Conservation (phyloP, 306 rosid species). For the Castanea sativa region DNA sequence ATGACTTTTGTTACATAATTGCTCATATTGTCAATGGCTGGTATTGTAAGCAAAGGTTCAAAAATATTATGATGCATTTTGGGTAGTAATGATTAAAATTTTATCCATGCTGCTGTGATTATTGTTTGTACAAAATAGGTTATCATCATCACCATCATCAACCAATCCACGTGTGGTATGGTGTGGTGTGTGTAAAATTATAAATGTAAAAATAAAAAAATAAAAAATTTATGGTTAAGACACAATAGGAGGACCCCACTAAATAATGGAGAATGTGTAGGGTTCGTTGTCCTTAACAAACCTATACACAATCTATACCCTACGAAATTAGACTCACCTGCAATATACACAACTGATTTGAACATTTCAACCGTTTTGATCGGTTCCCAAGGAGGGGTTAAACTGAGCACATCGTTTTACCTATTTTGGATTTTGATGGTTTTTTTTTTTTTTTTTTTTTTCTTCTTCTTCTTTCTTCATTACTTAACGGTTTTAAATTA, state of each 20-base stretch:
- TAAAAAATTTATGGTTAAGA: too few species aligned
- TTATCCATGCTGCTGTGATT: constrained; percentile 24
- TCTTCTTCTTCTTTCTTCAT: too few species aligned
- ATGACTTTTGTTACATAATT: neutral
- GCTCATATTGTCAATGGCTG: neutral
- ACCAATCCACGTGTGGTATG: constrained; percentile 23
- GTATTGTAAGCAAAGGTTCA: constrained; percentile 14
- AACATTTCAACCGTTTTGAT: constrained; percentile 6
- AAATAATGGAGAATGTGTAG: neutral
- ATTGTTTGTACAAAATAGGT: constrained; percentile 16
- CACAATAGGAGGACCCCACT: neutral
- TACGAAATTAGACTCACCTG: neutral
- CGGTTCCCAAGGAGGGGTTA: neutral
- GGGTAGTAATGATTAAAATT: constrained; percentile 13
- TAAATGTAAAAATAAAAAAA: too few species aligned
- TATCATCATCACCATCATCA: constrained; percentile 13
- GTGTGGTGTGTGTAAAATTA: too few species aligned
- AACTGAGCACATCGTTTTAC: neutral
- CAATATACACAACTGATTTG: constrained; percentile 1
- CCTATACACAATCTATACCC: neutral
- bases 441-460: neutral
- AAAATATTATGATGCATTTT: neutral
- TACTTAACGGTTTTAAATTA: too few species aligned
- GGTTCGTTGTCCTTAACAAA: neutral
- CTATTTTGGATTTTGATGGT: neutral